Conservation (phyloP, 2,329 filamentous ascomycete genomes). For the Fusarium sp. region DNA sequence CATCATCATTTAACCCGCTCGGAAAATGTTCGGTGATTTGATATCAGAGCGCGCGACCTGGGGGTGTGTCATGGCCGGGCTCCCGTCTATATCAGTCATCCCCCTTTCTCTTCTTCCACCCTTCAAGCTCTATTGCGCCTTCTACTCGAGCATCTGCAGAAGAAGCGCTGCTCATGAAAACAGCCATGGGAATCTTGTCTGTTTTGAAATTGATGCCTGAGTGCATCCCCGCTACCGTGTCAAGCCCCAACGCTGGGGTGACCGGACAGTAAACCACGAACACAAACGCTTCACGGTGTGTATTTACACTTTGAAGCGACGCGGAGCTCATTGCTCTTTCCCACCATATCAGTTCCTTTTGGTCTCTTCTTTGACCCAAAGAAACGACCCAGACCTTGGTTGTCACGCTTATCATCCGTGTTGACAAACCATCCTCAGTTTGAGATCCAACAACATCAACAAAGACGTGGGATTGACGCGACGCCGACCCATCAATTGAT, state of each 20-base stretch:
- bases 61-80: constrained; percentile 8
- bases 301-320: constrained; percentile 38
- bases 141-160: constrained; percentile 36
- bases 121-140: constrained; percentile 24
- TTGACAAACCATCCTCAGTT: not conserved
- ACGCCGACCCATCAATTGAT: not conserved
- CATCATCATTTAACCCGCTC: constrained; percentile 41
- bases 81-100: constrained; percentile 21
- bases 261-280: constrained; percentile 53
- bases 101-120: constrained; percentile 25
- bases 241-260: constrained; percentile 67
- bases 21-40: constrained; percentile 42
- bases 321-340: constrained; percentile 29
- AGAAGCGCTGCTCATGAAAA: constrained; percentile 28
- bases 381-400: not conserved
- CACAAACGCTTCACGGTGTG: constrained; percentile 41
- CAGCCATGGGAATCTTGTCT: constrained; percentile 35
- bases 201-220: constrained; percentile 27
- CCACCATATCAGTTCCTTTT: constrained; percentile 1
- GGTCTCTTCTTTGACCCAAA: not conserved
- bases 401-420: not conserved
- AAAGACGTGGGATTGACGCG: not conserved
- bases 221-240: constrained; percentile 41
- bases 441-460: not conserved
- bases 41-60: constrained; percentile 33